phyloP scores from a whole-genome alignment of 2,329 filamentous ascomycete genomes.

The Pyricularia sp. region DNA sequence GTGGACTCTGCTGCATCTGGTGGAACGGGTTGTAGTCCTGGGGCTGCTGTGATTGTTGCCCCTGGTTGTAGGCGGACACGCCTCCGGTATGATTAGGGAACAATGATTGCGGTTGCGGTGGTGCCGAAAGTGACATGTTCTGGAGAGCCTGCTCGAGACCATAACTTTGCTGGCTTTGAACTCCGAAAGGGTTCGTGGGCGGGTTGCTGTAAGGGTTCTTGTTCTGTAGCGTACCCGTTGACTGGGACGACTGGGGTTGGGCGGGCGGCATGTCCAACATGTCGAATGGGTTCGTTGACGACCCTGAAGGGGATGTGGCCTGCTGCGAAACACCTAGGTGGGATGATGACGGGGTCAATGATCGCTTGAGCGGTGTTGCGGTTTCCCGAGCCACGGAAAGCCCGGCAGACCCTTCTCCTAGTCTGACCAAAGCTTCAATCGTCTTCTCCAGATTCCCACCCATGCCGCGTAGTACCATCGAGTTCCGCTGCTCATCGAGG shows the following conservation, averaged over 20 bases:
- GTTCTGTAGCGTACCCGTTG: conserved; percentile 51
- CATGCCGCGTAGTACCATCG: conserved; percentile 70
- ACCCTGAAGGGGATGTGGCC: conserved; percentile 17
- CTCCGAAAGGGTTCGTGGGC: conserved; percentile 63
- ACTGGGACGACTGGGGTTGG: conserved; percentile 54
- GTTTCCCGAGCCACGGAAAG: conserved; percentile 25
- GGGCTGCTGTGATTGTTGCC: conserved; percentile 35
- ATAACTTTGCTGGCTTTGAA: conserved; percentile 31
- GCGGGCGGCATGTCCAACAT: conserved; percentile 49
- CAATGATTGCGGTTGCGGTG: conserved; percentile 43
- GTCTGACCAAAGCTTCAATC: conserved; percentile 72
- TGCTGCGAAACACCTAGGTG: conserved; percentile 13
- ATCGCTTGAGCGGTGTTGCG: conserved; percentile 25
- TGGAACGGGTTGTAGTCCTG: neutral
- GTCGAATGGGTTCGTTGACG: conserved; percentile 62
- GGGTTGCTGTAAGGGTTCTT: conserved; percentile 41
- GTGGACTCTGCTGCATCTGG: conserved; percentile 6
- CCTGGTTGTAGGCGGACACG: conserved; percentile 23
- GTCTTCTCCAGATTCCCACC: conserved; percentile 79
- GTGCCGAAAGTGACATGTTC: conserved; percentile 55
- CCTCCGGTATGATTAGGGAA: conserved; percentile 67
- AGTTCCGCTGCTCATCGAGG: conserved; percentile 70
- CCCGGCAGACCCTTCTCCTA: conserved; percentile 59
- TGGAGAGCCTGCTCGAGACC: conserved; percentile 63
- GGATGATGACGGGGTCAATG: conserved; percentile 41